phyloP scores from a whole-genome alignment of 2,329 filamentous ascomycete species.

The Talaromyces marneffei region DNA sequence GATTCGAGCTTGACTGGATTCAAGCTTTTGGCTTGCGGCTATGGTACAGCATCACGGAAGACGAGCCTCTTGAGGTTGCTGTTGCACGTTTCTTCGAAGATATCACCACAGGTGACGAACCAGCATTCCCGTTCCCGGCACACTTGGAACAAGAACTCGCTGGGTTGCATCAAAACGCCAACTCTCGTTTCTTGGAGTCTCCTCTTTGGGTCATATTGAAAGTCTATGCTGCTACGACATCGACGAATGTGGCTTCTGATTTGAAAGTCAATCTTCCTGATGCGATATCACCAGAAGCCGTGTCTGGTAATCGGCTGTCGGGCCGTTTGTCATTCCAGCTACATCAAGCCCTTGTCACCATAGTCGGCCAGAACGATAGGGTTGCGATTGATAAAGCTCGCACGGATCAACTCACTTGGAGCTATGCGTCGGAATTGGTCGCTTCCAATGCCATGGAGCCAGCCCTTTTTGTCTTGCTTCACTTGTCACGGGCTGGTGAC shows the following conservation, averaged over 20 bases:
- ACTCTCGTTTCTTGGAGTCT: constrained; percentile 57
- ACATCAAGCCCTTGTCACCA: constrained; percentile 56
- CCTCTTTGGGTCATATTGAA: constrained; percentile 82
- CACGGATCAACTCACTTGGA: constrained; percentile 60
- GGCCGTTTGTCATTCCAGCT: constrained; percentile 81
- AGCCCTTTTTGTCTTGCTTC: constrained; percentile 70
- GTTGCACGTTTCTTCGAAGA: constrained; percentile 70
- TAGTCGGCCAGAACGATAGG: constrained; percentile 42
- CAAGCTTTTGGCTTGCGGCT: constrained; percentile 86
- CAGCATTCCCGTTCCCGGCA: constrained; percentile 64
- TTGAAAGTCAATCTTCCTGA: constrained; percentile 53
- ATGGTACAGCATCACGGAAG: constrained; percentile 72
- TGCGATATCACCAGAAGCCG: constrained; percentile 68
- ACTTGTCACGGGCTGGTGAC: constrained; percentile 59
- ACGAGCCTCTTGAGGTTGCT: constrained; percentile 65
- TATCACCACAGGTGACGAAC: constrained; percentile 63
- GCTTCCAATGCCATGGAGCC: constrained; percentile 62
- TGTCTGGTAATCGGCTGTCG: constrained; percentile 68
- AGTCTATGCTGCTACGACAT: constrained; percentile 57
- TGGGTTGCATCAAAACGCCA: constrained; percentile 56
- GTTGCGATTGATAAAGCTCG: constrained; percentile 53
- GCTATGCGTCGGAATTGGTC: constrained; percentile 49
- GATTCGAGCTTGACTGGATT: constrained; percentile 85
- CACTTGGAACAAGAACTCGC: constrained; percentile 58
- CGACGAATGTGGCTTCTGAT: constrained; percentile 25